Base-by-base conservation (phyloP, 352 stramenopile genomes). In the Aphanomyces euteiches region DNA sequence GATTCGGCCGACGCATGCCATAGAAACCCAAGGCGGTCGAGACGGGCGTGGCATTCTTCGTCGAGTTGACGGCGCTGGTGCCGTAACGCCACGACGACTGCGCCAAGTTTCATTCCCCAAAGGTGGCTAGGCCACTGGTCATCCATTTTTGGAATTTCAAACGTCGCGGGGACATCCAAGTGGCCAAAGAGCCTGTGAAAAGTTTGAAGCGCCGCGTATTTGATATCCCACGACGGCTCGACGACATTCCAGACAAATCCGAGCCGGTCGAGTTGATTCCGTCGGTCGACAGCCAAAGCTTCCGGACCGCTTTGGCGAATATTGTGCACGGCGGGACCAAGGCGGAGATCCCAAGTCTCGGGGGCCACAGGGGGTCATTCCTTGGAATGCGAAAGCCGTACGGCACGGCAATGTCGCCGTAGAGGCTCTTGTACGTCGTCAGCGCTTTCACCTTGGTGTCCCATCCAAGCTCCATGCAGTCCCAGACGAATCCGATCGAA, bases 311-410 rank as follows among this genome's bases (percentile, higher is more conserved):
- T 41, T 12, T 45, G 21, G 56, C 82, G 77, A 73, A 92, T 89
- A n/a, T 81, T 77, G 76, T 89, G 85, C 4, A 89, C 82, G 36
- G 80, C 73, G 37, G 77, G 79, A n/a, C 84, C 84, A 13, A 92
- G 69, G 19, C 77, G 66, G 12, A 92, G 72, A 15, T 80, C 81
- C 74, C 78, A 79, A 7, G 76, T 75, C 47, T 82, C 73, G 60
- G 86, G 73, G 81, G 78, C 79, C 81, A 92, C n/a, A 79, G 72
- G 7, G 75, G 38, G 13, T 73, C 71, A 59, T 78, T 70, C 45
- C 73, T 60, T 19, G 84, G 82, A 3, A 92, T 78, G 37, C 77
- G 76, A 72, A 87, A 92, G 28, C 78, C 77, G 66, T 88, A 78
- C 58, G 82, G 81, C 5, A 92, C 80, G 36, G 84, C 68, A 28